Conservation (phyloP, 2,329 filamentous ascomycete genomes). For the Tolypocladium paradoxum region DNA sequence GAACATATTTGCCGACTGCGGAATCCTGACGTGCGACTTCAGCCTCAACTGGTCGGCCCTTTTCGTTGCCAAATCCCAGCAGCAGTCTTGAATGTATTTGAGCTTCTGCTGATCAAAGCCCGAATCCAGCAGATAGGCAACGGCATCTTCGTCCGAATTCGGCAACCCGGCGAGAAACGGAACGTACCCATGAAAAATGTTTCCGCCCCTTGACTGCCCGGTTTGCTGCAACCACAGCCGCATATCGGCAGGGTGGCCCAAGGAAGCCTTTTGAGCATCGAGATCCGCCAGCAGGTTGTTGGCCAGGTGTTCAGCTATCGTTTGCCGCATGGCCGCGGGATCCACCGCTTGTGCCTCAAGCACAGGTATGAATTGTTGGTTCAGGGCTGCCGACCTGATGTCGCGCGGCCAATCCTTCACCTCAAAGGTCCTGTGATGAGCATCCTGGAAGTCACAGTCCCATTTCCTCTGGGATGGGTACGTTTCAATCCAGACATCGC, state of each 20-base stretch:
- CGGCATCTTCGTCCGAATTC: conserved; percentile 33
- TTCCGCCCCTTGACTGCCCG: conserved; percentile 20
- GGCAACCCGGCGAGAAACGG: conserved; percentile 41
- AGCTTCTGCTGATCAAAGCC: conserved; percentile 46
- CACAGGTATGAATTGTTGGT: conserved; percentile 59
- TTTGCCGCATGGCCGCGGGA: conserved; percentile 28
- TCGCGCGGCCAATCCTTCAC: conserved; percentile 33
- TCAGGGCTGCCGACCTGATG: conserved; percentile 40
- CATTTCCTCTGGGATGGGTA: conserved; percentile 62
- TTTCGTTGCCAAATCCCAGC: conserved; percentile 33
- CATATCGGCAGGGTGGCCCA: conserved; percentile 38
- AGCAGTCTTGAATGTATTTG: conserved; percentile 35
- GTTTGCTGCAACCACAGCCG: conserved; percentile 42
- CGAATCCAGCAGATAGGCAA: conserved; percentile 43
- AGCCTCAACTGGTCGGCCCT: conserved; percentile 43
- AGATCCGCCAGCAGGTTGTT: conserved; percentile 41
- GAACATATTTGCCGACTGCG: conserved; percentile 48
- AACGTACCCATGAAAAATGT: conserved; percentile 27
- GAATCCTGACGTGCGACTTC: conserved; percentile 50
- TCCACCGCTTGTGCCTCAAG: conserved; percentile 48
- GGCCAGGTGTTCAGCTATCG: conserved; percentile 37
- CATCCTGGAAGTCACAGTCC: conserved; percentile 35
- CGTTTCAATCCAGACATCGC: conserved; percentile 54
- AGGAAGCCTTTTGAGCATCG: conserved; percentile 35
- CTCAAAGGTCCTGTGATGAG: conserved; percentile 53